Conservation (phyloP, 2,329 filamentous ascomycete species). For the Trichophyton simii region DNA sequence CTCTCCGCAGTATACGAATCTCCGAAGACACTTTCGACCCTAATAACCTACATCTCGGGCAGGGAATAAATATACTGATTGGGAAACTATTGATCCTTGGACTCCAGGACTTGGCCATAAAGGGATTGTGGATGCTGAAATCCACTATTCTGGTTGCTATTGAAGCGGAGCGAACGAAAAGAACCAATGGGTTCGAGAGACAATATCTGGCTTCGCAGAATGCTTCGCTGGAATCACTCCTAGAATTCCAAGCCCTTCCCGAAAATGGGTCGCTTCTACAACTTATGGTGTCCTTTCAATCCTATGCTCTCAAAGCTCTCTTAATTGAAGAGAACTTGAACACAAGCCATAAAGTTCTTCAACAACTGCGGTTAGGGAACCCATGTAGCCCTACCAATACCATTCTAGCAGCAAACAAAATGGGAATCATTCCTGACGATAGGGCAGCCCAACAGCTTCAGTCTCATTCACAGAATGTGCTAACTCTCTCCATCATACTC, state of each 20-base stretch:
- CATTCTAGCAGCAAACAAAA: conserved; percentile 28
- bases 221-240: conserved; percentile 18
- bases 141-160: conserved; percentile 24
- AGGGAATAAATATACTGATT: conserved; percentile 31
- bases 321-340: conserved; percentile 23
- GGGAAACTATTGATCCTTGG: conserved; percentile 31
- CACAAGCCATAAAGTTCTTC: conserved; percentile 22
- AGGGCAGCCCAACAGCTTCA: conserved; percentile 35
- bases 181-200: neutral
- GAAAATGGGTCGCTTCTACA: conserved; percentile 6
- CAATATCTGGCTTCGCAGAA: neutral
- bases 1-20: conserved; percentile 25
- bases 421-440: conserved; percentile 24
- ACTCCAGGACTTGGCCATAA: conserved; percentile 29
- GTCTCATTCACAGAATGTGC: conserved; percentile 29
- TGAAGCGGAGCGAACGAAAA: conserved; percentile 11
- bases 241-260: conserved; percentile 3
- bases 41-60: conserved; percentile 28
- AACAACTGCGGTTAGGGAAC: conserved; percentile 24
- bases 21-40: conserved; percentile 17
- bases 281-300: conserved; percentile 23
- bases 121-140: conserved; percentile 30
- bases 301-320: conserved; percentile 29
- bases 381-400: conserved; percentile 29
- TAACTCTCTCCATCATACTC: conserved; percentile 21